Evolutionary conservation across 805 yeast species (phyloP).

Genomic region (Ascoidea asiatica): DNA sequence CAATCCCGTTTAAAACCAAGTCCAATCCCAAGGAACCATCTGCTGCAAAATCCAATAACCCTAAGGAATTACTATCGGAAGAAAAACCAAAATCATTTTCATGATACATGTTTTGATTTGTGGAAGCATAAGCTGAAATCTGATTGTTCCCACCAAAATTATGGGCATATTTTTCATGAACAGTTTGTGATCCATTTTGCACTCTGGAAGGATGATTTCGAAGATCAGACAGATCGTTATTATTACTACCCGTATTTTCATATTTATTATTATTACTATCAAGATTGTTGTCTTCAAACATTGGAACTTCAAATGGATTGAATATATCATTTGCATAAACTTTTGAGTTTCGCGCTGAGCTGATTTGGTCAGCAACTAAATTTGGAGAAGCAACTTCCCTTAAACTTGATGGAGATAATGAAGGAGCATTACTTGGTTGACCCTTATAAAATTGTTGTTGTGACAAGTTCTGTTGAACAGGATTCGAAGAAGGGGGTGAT

Average conservation of each 20-base stretch:
- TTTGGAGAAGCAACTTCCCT: not conserved
- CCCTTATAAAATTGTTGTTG: not conserved
- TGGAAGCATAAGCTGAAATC: slow-evolving; percentile 7
- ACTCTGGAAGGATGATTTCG: not conserved
- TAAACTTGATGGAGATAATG: not conserved
- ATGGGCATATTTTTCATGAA: not conserved
- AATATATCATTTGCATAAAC: not conserved
- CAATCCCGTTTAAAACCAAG: slow-evolving; percentile 20
- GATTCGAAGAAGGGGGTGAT: not conserved
- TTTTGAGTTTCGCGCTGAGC: not conserved
- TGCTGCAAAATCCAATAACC: slow-evolving; percentile 56
- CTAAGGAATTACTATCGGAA: not conserved
- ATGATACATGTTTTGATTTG: too few species aligned
- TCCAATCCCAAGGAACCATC: slow-evolving; percentile 71
- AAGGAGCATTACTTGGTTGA: not conserved
- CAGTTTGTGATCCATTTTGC: too few species aligned
- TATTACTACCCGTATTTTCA: not conserved
- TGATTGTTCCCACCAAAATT: not conserved
- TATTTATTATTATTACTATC: not conserved
- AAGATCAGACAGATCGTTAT: not conserved
- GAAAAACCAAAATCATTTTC: slow-evolving; percentile 6
- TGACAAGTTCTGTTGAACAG: not conserved
- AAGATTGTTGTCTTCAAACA: not conserved
- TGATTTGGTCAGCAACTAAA: not conserved
- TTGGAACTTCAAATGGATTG: not conserved